Evolutionary conservation across 805 yeast genomes (phyloP).

Genomic region (Saitoella complicata): DNA sequence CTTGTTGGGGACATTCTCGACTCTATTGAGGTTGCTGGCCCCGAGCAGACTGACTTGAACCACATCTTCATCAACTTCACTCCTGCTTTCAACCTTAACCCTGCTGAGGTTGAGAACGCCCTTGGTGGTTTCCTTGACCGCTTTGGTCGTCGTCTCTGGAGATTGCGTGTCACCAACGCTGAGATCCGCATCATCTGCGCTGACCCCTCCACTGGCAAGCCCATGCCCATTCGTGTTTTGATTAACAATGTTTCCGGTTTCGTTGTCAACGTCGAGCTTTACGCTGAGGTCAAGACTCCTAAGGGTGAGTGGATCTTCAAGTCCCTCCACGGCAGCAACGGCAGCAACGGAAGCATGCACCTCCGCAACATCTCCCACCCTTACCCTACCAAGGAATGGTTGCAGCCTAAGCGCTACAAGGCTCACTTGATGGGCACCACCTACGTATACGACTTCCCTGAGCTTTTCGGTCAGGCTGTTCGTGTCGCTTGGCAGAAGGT

Average conservation of each 20-base stretch:
- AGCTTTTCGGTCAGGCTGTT: slow-evolving; percentile 86
- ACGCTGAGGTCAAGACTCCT: slow-evolving; percentile 82
- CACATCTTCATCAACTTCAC: slow-evolving; percentile 95
- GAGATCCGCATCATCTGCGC: slow-evolving; percentile 93
- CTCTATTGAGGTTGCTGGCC: slow-evolving; percentile 84
- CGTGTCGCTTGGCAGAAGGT: slow-evolving; percentile 59
- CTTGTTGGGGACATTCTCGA: slow-evolving; percentile 92
- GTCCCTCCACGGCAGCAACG: slow-evolving; percentile 47
- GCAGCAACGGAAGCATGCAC: slow-evolving; percentile 90
- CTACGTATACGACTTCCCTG: slow-evolving; percentile 97
- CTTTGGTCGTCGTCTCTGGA: slow-evolving; percentile 92
- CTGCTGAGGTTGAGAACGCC: slow-evolving; percentile 93
- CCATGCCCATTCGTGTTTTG: slow-evolving; percentile 92
- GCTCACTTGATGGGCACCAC: slow-evolving; percentile 98
- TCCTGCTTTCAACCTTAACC: slow-evolving; percentile 84
- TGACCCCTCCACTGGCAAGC: slow-evolving; percentile 70
- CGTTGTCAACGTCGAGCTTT: slow-evolving; percentile 87
- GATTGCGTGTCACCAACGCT: slow-evolving; percentile 91
- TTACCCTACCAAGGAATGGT: slow-evolving; percentile 92
- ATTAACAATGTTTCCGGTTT: slow-evolving; percentile 94
- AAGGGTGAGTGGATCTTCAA: slow-evolving; percentile 96
- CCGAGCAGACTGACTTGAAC: slow-evolving; percentile 87
- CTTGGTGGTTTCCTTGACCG: slow-evolving; percentile 96
- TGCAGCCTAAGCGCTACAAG: slow-evolving; percentile 96
- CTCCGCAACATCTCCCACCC: slow-evolving; percentile 90